phyloP scores from a whole-genome alignment of 441 rosid species.

The Mallotus japonicus region DNA sequence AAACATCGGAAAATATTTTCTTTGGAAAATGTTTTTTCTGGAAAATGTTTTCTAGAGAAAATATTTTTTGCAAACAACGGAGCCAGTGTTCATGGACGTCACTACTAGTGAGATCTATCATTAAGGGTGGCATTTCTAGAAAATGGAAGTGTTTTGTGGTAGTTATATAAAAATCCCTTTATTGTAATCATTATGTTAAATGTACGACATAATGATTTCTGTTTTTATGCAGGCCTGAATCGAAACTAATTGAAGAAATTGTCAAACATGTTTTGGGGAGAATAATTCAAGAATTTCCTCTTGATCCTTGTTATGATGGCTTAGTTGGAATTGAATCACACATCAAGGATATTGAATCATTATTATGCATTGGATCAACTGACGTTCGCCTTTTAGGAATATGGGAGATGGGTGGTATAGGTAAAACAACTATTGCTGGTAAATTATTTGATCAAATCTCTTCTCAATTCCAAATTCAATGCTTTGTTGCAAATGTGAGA shows the following conservation, averaged over 20 bases:
- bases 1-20: too few relatives aligned
- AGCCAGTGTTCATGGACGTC: too few relatives aligned
- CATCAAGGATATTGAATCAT: background rate
- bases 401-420: conserved; percentile 20
- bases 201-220: too few relatives aligned
- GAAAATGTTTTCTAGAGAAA: too few relatives aligned
- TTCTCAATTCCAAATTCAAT: background rate
- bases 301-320: background rate
- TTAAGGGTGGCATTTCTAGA: too few relatives aligned
- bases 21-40: too few relatives aligned
- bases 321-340: conserved; percentile 10
- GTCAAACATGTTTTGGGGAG: background rate
- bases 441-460: background rate
- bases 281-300: background rate
- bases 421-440: conserved; percentile 8
- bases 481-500: conserved; percentile 1
- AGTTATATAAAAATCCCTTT: too few relatives aligned
- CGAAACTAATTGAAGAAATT: conserved; percentile 6
- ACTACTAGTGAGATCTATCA: too few relatives aligned
- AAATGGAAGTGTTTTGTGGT: too few relatives aligned
- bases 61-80: too few relatives aligned
- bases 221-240: background rate
- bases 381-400: conserved; percentile 9
- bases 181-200: too few relatives aligned
- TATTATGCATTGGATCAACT: background rate